Evolutionary conservation across 768 basidiomycete species (phyloP).

Genomic region (Porphyrellus cyaneotinctus): DNA sequence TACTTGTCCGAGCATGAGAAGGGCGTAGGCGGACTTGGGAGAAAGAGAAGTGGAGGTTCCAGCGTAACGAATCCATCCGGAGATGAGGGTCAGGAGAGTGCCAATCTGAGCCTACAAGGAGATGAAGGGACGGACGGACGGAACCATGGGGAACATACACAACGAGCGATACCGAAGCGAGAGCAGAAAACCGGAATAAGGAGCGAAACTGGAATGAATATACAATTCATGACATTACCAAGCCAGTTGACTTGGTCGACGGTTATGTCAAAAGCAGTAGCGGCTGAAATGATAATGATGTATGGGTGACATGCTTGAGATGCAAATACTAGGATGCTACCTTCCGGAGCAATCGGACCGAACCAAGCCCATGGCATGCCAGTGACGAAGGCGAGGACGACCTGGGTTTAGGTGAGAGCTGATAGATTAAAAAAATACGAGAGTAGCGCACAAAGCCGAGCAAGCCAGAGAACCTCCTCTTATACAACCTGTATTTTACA

Average conservation of each 20-base stretch:
- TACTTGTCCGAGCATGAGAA: slow-evolving; percentile 73
- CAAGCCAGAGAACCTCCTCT: slow-evolving; percentile 61
- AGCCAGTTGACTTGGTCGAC: slow-evolving; percentile 79
- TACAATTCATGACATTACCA: slow-evolving; percentile 58
- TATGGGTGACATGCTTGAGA: not conserved
- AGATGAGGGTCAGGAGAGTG: slow-evolving; percentile 47
- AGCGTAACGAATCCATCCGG: slow-evolving; percentile 75
- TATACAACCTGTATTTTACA: slow-evolving; percentile 59
- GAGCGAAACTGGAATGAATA: slow-evolving; percentile 62
- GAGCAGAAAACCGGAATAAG: slow-evolving; percentile 54
- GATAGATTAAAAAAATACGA: not conserved
- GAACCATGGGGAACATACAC: slow-evolving; percentile 44
- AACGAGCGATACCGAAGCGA: slow-evolving; percentile 56
- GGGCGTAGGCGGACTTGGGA: slow-evolving; percentile 50
- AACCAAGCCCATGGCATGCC: slow-evolving; percentile 81
- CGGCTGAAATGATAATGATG: slow-evolving; percentile 44
- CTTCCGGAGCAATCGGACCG: slow-evolving; percentile 70
- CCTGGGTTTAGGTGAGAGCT: slow-evolving; percentile 32
- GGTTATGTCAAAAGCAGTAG: slow-evolving; percentile 60
- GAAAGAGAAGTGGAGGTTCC: slow-evolving; percentile 58
- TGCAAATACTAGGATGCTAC: slow-evolving; percentile 34
- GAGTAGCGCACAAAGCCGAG: slow-evolving; percentile 46
- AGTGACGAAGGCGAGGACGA: slow-evolving; percentile 55
- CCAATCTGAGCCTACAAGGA: slow-evolving; percentile 58
- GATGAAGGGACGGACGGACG: not conserved